Percentiles rank a stretch among this genome's conserved stretches.
Conservation (phyloP, 2,329 filamentous ascomycete genomes). For the Seiridium cupressi region DNA sequence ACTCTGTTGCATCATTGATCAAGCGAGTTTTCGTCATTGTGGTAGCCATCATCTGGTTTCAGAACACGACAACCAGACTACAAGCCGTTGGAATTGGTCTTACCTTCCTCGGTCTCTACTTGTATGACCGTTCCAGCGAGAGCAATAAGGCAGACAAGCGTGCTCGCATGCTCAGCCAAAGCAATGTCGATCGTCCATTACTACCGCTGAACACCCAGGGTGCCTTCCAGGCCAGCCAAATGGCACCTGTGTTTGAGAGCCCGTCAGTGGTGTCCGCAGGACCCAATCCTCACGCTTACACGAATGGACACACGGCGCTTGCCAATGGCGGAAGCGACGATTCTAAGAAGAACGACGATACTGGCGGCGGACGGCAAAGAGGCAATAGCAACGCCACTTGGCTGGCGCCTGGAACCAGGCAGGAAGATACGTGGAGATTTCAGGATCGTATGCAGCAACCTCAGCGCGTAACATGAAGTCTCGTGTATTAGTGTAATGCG, state of each 20-base stretch:
- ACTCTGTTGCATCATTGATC: slow-evolving; percentile 92
- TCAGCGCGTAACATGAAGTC: slow-evolving; percentile 3
- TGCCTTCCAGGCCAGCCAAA: slow-evolving; percentile 28
- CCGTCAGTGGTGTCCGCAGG: slow-evolving; percentile 26
- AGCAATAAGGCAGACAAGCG: slow-evolving; percentile 84
- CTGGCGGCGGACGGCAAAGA: slow-evolving; percentile 34
- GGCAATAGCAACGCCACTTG: slow-evolving; percentile 53
- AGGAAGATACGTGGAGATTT: slow-evolving; percentile 78
- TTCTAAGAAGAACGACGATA: slow-evolving; percentile 56
- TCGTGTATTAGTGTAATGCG: neutral
- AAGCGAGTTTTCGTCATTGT: slow-evolving; percentile 97
- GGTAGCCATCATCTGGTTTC: slow-evolving; percentile 94
- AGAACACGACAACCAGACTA: slow-evolving; percentile 77
- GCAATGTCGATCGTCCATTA: slow-evolving; percentile 49
- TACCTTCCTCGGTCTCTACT: slow-evolving; percentile 88
- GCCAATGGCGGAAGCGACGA: slow-evolving; percentile 37
- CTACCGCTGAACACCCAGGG: slow-evolving; percentile 61
- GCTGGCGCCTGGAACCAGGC: slow-evolving; percentile 76
- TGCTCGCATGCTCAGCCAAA: slow-evolving; percentile 64
- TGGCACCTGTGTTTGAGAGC: slow-evolving; percentile 35
- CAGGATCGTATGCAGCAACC: slow-evolving; percentile 33
- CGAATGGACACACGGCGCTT: slow-evolving; percentile 42
- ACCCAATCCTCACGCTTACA: slow-evolving; percentile 37
- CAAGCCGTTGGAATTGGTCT: slow-evolving; percentile 84
- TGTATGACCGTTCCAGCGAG: slow-evolving; percentile 91